A percentile compares a stretch with the other conserved stretches of the same genome.
Conservation (phyloP, 495 filamentous ascomycete species). For the Tuber aestivum region DNA sequence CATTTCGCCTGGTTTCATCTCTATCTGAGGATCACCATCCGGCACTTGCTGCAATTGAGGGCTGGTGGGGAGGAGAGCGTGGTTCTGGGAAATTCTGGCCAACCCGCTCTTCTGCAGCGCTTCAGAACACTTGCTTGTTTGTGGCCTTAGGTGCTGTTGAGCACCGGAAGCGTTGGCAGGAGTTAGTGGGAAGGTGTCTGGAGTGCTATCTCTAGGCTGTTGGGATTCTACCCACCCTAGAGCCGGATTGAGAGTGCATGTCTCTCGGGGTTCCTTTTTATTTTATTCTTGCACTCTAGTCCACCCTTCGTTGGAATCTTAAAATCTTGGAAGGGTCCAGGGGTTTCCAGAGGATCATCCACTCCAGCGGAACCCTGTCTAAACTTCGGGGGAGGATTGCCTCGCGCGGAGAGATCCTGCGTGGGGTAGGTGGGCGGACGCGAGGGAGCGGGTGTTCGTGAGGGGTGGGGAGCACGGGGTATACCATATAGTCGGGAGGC, state of each 20-base stretch:
- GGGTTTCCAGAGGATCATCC: neutral
- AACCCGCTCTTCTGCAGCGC: neutral
- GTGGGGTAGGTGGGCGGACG: neutral
- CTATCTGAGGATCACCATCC: neutral
- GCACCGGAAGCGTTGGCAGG: neutral
- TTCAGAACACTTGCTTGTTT: neutral
- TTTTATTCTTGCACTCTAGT: neutral
- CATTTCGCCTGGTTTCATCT: neutral
- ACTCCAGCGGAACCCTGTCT: neutral
- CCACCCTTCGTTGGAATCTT: neutral
- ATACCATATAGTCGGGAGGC: slow-evolving; percentile 15
- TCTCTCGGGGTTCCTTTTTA: neutral
- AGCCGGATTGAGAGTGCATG: neutral
- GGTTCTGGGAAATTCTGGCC: neutral
- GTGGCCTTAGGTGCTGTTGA: neutral
- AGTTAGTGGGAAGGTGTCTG: neutral
- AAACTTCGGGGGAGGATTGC: neutral
- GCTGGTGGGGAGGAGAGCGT: neutral
- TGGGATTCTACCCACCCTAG: neutral
- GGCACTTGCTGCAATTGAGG: neutral
- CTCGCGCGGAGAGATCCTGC: neutral
- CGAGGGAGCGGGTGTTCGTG: neutral
- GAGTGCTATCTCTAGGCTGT: neutral
- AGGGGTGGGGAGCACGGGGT: neutral
- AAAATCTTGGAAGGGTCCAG: neutral